These are phyloP conservation scores for Lithospermum erythrorhizon DNA, from an alignment of 257 asterid genomes.

Conservation along the genomic window DNA sequence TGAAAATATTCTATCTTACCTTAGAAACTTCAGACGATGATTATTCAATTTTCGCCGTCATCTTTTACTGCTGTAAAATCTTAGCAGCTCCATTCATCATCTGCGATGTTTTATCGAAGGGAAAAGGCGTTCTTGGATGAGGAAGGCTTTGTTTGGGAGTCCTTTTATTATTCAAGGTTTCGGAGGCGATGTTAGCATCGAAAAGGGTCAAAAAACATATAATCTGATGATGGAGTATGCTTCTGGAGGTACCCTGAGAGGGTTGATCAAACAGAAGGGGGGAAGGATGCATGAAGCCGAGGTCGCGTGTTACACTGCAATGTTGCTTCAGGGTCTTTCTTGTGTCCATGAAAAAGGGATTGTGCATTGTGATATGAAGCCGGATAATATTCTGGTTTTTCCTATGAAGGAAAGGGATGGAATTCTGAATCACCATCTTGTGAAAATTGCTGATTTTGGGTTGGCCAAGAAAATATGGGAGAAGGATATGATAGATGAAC, in stretches of 20 bases:
- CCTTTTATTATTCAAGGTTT: slow-evolving; percentile 3
- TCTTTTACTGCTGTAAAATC: not conserved
- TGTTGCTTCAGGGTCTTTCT: slow-evolving; percentile 1
- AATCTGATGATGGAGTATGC: slow-evolving; percentile 5
- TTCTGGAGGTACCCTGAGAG: slow-evolving; percentile 1
- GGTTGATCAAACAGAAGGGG: not conserved
- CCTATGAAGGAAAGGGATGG: not conserved
- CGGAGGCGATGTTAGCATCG: not conserved
- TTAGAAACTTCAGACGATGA: not conserved
- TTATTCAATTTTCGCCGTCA: not conserved
- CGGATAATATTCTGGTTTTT: slow-evolving; percentile 1
- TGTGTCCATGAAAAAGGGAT: slow-evolving; percentile 2
- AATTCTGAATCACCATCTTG: not conserved
- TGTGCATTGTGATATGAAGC: slow-evolving; percentile 11
- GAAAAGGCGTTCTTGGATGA: slow-evolving; percentile 1
- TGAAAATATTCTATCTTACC: not conserved
- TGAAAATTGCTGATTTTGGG: slow-evolving; percentile 8
- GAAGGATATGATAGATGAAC: not conserved
- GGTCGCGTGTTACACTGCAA: not conserved
- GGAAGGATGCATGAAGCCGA: not conserved
- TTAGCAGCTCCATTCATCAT: not conserved
- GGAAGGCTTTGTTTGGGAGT: not conserved
- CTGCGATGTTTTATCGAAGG: not conserved
- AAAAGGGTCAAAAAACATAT: not conserved
- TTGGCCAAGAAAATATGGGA: not conserved